Percentiles rank a stretch among this genome's conserved stretches.
phyloP scores from a whole-genome alignment of 129 eudicot species.

The Sambucus nigra region DNA sequence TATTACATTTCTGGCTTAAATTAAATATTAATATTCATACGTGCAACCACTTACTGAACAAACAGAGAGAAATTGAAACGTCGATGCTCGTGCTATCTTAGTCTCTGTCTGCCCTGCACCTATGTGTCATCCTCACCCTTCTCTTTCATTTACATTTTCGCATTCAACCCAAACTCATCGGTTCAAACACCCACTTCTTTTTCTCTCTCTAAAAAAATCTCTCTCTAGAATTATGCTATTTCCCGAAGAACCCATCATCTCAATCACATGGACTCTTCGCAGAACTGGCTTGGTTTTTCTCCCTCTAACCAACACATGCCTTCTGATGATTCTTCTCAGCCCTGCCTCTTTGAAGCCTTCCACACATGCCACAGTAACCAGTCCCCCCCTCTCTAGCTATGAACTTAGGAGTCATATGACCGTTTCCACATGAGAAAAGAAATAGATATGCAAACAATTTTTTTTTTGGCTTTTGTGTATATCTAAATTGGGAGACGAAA shows the following conservation, averaged over 20 bases:
- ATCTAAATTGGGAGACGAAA: too few relatives aligned
- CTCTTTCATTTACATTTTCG: background rate
- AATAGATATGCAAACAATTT: too few relatives aligned
- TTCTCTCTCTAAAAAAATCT: background rate
- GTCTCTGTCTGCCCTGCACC: background rate
- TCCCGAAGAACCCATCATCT: constrained; percentile 38
- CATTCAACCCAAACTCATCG: constrained; percentile 6
- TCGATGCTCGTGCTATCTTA: constrained; percentile 7
- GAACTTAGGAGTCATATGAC: too few relatives aligned
- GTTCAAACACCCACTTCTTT: constrained; percentile 1
- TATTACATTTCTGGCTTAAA: too few relatives aligned
- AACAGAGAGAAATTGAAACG: background rate
- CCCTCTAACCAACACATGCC: constrained; percentile 41
- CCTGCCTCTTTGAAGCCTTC: constrained; percentile 20
- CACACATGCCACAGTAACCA: constrained; percentile 11
- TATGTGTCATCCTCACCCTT: constrained; percentile 2
- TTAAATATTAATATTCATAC: background rate
- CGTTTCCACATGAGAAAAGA: too few relatives aligned
- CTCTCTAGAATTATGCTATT: constrained; percentile 18
- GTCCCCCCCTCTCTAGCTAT: constrained; percentile 1
- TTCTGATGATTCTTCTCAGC: constrained; percentile 11
- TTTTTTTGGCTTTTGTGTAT: too few relatives aligned
- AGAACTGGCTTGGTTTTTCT: constrained; percentile 75
- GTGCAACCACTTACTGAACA: background rate
- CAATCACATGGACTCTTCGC: constrained; percentile 47